Conservation (phyloP, 2,329 filamentous ascomycete species). For the Colletotrichum kahawae region DNA sequence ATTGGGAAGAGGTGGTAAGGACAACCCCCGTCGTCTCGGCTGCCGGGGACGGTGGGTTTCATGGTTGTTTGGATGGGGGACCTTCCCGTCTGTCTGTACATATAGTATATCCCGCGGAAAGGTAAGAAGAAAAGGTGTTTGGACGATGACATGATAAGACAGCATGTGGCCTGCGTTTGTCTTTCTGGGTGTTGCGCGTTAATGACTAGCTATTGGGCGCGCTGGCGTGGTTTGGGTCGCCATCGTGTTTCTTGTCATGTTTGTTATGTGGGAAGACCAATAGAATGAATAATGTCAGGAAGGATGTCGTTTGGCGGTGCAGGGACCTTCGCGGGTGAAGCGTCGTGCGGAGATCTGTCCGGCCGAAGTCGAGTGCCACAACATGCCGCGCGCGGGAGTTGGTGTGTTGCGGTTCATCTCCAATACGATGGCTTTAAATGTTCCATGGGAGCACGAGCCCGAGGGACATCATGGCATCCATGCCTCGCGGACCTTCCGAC, state of each 20-base stretch:
- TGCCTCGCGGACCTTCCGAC: not conserved
- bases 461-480: not conserved
- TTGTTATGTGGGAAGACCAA: not conserved
- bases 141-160: conserved; percentile 13
- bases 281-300: not conserved
- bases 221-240: not conserved
- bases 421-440: not conserved
- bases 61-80: conserved; percentile 11
- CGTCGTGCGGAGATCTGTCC: not conserved
- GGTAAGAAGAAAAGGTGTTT: not conserved
- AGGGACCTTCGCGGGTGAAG: not conserved
- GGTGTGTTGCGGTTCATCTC: not conserved
- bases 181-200: not conserved
- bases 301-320: not conserved
- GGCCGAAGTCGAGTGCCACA: not conserved
- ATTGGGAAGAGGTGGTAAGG: not conserved
- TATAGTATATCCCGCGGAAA: not conserved
- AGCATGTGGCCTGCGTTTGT: not conserved
- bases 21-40: not conserved
- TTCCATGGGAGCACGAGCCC: not conserved
- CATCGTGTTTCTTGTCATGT: conserved; percentile 4
- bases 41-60: not conserved
- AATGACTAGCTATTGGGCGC: conserved; percentile 10
- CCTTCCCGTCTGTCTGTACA: not conserved
- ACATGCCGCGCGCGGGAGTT: not conserved